These are phyloP conservation scores for Aspergillus udagawae DNA, from an alignment of 2,329 filamentous ascomycete genomes.

Conservation along the genomic window DNA sequence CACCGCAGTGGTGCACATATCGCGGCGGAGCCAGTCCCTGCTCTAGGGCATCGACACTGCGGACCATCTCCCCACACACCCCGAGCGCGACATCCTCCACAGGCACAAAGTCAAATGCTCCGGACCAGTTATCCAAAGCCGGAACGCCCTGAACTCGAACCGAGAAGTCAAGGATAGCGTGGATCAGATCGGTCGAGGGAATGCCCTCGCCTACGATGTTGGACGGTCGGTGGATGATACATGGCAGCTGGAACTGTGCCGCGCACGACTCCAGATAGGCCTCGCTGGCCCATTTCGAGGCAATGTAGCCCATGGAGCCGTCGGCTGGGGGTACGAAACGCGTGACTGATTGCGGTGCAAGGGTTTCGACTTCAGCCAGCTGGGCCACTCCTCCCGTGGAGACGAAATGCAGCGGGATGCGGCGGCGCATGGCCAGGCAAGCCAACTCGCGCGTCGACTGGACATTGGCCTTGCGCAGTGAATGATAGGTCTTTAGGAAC, in stretches of 20 bases:
- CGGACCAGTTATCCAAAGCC: background rate
- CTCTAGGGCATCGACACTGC: too few species aligned
- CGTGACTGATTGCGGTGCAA: background rate
- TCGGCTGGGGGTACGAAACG: background rate
- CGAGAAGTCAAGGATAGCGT: background rate
- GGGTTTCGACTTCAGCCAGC: background rate
- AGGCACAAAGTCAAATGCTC: background rate
- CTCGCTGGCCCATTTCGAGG: conserved; percentile 5
- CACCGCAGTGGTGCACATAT: background rate
- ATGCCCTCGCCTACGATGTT: background rate
- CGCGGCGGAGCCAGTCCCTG: background rate
- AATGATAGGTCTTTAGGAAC: conserved; percentile 23
- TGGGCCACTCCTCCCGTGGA: background rate
- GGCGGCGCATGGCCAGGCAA: background rate
- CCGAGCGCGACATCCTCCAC: background rate
- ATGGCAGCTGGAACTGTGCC: background rate
- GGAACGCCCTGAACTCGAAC: background rate
- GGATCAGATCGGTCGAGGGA: background rate
- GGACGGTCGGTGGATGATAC: background rate
- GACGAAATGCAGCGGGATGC: background rate
- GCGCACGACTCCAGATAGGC: background rate
- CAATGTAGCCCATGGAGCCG: background rate
- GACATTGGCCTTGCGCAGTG: background rate
- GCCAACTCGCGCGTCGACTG: background rate
- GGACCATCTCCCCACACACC: background rate